A percentile compares a stretch with the other conserved stretches of the same genome.
phyloP scores from a whole-genome alignment of 768 basidiomycete species.

The Lyophyllum shimeji region DNA sequence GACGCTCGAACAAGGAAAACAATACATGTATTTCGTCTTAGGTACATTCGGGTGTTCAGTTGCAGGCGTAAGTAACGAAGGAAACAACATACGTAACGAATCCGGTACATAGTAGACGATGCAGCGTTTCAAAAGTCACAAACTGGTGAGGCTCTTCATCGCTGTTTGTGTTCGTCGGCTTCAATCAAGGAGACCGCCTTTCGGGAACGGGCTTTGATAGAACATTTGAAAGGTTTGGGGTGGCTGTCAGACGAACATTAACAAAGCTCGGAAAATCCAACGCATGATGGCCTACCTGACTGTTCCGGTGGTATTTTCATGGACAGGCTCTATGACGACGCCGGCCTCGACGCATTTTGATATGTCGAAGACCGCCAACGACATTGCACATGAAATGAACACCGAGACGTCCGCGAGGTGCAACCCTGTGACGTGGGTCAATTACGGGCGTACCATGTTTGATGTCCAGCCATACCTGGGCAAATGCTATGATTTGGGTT shows the following conservation, averaged over 20 bases:
- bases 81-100: constrained; percentile 38
- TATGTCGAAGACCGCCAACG: constrained; percentile 53
- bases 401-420: constrained; percentile 56
- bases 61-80: constrained; percentile 19
- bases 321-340: constrained; percentile 46
- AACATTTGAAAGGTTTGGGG: constrained; percentile 61
- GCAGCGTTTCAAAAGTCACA: constrained; percentile 12
- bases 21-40: constrained; percentile 15
- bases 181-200: constrained; percentile 55
- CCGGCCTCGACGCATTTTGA: constrained; percentile 45
- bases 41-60: constrained; percentile 20
- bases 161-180: constrained; percentile 33
- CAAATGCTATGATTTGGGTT: constrained; percentile 35
- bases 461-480: constrained; percentile 36
- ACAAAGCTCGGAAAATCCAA: background rate
- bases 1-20: too few relatives aligned
- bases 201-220: constrained; percentile 59
- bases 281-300: constrained; percentile 45
- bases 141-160: background rate
- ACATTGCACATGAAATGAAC: constrained; percentile 51
- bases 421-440: constrained; percentile 33
- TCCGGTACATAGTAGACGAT: constrained; percentile 7
- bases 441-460: background rate
- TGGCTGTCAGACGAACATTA: constrained; percentile 37
- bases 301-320: constrained; percentile 59